Evolutionary conservation across 2,329 filamentous ascomycete genomes (phyloP), one percentile per base, ranked within the genome.

Genomic region (Fusarium sp.): DNA sequence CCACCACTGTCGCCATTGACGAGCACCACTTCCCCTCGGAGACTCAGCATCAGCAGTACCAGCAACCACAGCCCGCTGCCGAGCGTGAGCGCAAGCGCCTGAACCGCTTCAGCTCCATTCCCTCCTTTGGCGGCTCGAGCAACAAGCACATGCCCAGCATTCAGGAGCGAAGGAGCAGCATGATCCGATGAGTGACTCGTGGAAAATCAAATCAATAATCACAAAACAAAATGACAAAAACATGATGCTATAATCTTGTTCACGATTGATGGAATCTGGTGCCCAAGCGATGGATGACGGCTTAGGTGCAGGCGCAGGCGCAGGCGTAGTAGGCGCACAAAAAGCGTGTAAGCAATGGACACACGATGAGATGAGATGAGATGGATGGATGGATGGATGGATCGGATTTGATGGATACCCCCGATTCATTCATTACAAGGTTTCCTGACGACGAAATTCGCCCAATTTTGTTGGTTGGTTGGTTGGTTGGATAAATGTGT

Each of bases 101-200:
- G 67, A 82, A 83, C 75, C 78, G 84, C 47, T 81, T 84, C 75
- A 84, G 81, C 57, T 81, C 81, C 23, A 84, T 86, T 75, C 80
- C 84, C 4, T 80, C 80, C 41, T 85, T 86, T 52, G 80, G 81
- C 17, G 64, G 70, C 39, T 61, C 54, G 33, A 80, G 64, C 41
- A 70, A 68, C 37, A 76, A 76, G 73, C 72, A 75, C 49, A 72
- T 67, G 60, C 67, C 72, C 17, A 65, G 71, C 23, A 66, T 72
- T 11, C 67, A 75, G 21, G 76, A 82, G 60, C 80, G 80, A 74
- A 75, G 79, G 59, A 70, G 74, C 55, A 78, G 76, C 72, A 75
- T 74, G 70, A 72, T 76, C 49, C 72, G 74, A 68, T 76, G 65
- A 73, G 52, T 11, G 41, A 43, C 35, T 52, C 41, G 44, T 33